A percentile compares a stretch with the other conserved stretches of the same genome.
phyloP scores from a whole-genome alignment of 345 rosid species.

The Eucalyptus virginea region DNA sequence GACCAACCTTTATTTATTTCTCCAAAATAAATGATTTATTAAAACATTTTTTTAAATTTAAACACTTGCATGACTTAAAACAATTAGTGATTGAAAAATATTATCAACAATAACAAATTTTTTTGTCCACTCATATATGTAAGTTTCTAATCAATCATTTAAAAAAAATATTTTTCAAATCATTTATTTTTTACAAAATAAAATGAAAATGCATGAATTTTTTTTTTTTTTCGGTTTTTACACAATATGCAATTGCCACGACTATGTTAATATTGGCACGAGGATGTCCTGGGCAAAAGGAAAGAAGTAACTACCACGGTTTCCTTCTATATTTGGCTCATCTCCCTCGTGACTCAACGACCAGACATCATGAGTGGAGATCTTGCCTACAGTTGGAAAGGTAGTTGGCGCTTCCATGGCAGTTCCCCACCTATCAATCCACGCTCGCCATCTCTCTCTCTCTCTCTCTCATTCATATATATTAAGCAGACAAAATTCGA shows the following conservation, averaged over 20 bases:
- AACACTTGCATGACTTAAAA: too few relatives aligned
- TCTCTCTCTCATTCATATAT: too few relatives aligned
- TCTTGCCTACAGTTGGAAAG: neutral
- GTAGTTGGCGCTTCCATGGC: neutral
- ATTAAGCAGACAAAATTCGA: neutral
- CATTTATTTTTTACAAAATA: too few relatives aligned
- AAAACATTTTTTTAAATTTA: too few relatives aligned
- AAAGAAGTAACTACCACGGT: neutral
- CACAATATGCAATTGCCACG: neutral
- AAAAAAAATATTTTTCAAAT: too few relatives aligned
- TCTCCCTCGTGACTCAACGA: neutral
- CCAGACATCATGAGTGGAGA: neutral
- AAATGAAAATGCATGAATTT: neutral
- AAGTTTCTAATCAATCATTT: accelerated
- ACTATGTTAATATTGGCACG: neutral
- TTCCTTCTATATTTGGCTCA: neutral
- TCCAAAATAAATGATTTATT: accelerated
- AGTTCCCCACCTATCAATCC: neutral
- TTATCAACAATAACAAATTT: too few relatives aligned
- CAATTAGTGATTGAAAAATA: too few relatives aligned
- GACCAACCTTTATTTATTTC: neutral
- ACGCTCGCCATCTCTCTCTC: accelerated
- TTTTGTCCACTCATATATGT: too few relatives aligned
- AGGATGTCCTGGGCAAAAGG: neutral
- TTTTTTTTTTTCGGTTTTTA: neutral